Conservation (phyloP, 306 rosid species). For the Glycine soja region DNA sequence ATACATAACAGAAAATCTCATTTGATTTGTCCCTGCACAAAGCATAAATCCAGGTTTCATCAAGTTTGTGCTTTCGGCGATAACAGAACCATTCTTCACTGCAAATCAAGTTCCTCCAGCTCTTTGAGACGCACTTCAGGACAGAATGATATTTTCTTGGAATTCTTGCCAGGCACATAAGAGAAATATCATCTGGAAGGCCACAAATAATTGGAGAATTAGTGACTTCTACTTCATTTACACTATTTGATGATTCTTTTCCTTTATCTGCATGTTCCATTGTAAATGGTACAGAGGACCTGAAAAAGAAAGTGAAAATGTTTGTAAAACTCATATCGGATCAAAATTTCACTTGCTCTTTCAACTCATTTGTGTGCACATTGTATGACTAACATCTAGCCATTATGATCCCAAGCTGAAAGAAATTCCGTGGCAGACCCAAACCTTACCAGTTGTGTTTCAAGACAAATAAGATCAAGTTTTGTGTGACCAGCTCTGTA, state of each 20-base stretch:
- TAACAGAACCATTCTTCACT: constrained; percentile 67
- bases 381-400: neutral
- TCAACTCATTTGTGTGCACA: neutral
- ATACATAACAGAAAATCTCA: constrained; percentile 14
- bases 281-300: constrained; percentile 21
- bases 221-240: constrained; percentile 50
- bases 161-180: constrained; percentile 80
- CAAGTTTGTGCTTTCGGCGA: too few relatives aligned
- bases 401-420: constrained; percentile 36
- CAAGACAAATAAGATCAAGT: too few relatives aligned
- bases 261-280: constrained; percentile 56
- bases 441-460: neutral
- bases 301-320: constrained; percentile 30
- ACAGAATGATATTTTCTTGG: constrained; percentile 77
- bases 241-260: constrained; percentile 45
- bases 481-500: too few relatives aligned
- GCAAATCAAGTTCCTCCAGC: constrained; percentile 76
- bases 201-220: constrained; percentile 60
- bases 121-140: constrained; percentile 77
- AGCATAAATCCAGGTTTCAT: neutral
- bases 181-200: constrained; percentile 90
- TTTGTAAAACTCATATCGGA: neutral
- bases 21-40: too few relatives aligned
- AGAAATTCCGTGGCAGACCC: neutral
- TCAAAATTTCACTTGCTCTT: neutral